A percentile compares a stretch with the other conserved stretches of the same genome.
These are phyloP conservation scores for Mucor sp. DNA, from an alignment of 371 early-diverging fungal genomes.

Conservation along the genomic window DNA sequence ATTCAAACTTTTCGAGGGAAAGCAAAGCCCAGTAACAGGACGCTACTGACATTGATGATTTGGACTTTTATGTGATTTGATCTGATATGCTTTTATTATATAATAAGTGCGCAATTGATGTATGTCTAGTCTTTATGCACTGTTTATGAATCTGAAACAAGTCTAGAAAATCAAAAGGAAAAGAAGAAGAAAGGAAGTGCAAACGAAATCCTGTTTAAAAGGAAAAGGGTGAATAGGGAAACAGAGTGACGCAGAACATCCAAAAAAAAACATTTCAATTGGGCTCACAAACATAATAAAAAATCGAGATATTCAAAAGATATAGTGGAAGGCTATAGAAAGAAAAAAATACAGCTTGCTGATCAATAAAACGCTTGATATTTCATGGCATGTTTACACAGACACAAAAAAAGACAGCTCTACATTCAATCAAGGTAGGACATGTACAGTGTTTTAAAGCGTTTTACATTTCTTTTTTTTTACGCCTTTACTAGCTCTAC, in stretches of 20 bases:
- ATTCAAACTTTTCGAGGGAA: constrained; percentile 49
- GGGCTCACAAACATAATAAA: background rate
- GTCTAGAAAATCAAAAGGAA: background rate
- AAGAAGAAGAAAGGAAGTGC: background rate
- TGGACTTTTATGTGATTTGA: constrained; percentile 1
- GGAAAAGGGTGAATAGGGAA: background rate
- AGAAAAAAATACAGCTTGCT: background rate
- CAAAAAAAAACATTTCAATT: background rate
- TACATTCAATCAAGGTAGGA: background rate
- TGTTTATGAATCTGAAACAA: background rate
- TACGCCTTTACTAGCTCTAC: background rate
- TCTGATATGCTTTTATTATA: background rate
- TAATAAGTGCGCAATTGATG: background rate
- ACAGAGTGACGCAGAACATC: background rate
- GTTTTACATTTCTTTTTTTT: background rate
- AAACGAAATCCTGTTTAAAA: background rate
- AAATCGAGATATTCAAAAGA: background rate
- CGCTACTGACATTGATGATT: constrained; percentile 6
- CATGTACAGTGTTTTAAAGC: background rate
- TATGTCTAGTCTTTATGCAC: background rate
- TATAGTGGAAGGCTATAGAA: background rate
- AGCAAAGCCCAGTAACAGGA: constrained; percentile 59
- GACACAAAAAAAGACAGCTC: background rate
- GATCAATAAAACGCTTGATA: background rate
- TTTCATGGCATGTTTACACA: background rate